Evolutionary conservation across 805 yeast species (phyloP).

Genomic region (Spathaspora girioi): DNA sequence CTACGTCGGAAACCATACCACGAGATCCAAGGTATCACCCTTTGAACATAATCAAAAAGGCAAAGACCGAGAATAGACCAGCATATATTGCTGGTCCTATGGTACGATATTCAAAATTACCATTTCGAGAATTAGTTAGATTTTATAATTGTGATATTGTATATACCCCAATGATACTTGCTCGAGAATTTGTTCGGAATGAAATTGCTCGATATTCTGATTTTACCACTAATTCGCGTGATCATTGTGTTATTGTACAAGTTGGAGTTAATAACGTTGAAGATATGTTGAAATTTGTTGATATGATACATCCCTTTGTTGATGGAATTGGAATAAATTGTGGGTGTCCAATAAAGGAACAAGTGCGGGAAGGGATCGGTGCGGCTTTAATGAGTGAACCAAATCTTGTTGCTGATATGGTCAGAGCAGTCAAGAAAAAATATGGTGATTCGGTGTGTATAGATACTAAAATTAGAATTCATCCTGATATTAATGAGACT

Average conservation of each 20-base stretch:
- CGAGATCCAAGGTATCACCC: neutral
- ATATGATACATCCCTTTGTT: constrained; percentile 84
- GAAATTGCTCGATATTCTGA: constrained; percentile 77
- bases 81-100: constrained; percentile 73
- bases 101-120: constrained; percentile 94
- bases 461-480: constrained; percentile 91
- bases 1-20: neutral
- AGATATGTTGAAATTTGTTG: constrained; percentile 78
- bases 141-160: constrained; percentile 76
- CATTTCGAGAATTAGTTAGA: constrained; percentile 76
- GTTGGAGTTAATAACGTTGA: constrained; percentile 84
- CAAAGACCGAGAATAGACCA: constrained; percentile 26
- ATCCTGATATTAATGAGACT: constrained; percentile 70
- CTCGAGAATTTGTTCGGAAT: constrained; percentile 89
- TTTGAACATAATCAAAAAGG: constrained; percentile 23
- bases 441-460: constrained; percentile 71
- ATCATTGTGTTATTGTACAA: constrained; percentile 77
- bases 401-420: constrained; percentile 79
- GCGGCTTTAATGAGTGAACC: constrained; percentile 90
- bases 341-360: constrained; percentile 96
- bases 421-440: constrained; percentile 69
- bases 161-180: constrained; percentile 94
- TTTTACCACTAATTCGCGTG: constrained; percentile 72
- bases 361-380: constrained; percentile 93
- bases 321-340: constrained; percentile 95